Conservation (phyloP, 192 early-diverging fungal species). For the Mortierella hygrophila region DNA sequence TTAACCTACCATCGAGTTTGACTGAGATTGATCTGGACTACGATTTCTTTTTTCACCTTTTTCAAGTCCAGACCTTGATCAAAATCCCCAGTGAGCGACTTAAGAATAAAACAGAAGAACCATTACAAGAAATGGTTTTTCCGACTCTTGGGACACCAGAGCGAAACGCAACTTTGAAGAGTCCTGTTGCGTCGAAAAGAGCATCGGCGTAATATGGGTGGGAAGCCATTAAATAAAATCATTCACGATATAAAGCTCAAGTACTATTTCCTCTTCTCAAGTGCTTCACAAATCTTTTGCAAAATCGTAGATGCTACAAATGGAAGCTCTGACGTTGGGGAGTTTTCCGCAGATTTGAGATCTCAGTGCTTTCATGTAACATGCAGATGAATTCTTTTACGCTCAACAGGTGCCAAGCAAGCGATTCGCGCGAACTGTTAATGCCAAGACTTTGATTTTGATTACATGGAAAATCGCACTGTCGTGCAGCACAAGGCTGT, state of each 20-base stretch:
- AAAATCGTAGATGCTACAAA: background rate
- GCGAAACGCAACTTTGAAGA: conserved; percentile 13
- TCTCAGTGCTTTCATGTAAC: too few relatives aligned
- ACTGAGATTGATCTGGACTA: conserved; percentile 25
- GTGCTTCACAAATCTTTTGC: background rate
- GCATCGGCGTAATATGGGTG: too few relatives aligned
- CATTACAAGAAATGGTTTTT: background rate
- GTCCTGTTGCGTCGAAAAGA: background rate
- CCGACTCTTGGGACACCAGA: conserved; percentile 11
- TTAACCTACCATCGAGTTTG: conserved; percentile 22
- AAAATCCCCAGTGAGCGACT: conserved; percentile 12
- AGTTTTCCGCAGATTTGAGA: too few relatives aligned
- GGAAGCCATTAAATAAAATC: too few relatives aligned
- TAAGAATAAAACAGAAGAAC: conserved; percentile 2
- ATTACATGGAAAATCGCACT: too few relatives aligned
- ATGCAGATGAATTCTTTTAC: too few relatives aligned
- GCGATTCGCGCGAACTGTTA: too few relatives aligned
- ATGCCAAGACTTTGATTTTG: too few relatives aligned
- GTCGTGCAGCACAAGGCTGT: too few relatives aligned
- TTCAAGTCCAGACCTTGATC: conserved; percentile 24
- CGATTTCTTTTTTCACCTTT: conserved; percentile 24
- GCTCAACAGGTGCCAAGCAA: too few relatives aligned
- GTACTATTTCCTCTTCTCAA: background rate
- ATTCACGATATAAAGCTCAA: background rate
- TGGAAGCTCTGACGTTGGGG: too few relatives aligned